Conservation (phyloP, 208 protist genomes). For the Giardia duodenalis region DNA sequence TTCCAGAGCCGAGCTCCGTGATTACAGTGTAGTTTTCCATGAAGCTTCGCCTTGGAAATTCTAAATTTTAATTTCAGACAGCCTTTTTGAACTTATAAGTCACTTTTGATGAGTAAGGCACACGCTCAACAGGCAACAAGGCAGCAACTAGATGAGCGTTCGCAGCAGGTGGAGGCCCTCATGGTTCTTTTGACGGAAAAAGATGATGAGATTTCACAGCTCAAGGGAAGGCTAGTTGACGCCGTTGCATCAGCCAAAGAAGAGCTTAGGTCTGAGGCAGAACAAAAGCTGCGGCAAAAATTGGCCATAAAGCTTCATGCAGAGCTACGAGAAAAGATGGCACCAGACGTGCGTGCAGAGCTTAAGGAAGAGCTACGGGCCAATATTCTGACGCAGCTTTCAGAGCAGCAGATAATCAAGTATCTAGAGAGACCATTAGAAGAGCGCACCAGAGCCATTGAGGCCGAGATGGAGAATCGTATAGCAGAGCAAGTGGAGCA, state of each 20-base stretch:
- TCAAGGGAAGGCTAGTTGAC: neutral
- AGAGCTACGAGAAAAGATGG: neutral
- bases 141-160: no score
- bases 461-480: neutral
- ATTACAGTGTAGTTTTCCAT: constrained; percentile 26
- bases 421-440: neutral
- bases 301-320: neutral
- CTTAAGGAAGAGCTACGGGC: neutral
- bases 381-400: neutral
- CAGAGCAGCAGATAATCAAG: neutral
- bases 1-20: constrained; percentile 15
- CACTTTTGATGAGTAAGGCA: no score
- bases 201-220: no score
- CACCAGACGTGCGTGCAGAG: neutral
- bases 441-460: neutral
- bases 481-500: neutral
- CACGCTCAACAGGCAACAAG: no score
- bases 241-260: neutral
- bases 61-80: no score
- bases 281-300: neutral
- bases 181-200: no score
- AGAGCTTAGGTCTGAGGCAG: neutral
- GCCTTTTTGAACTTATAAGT: no score
- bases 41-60: no score
- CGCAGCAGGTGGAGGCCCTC: no score